Evolutionary conservation across 2,329 filamentous ascomycete species (phyloP).

Genomic region (Nectriaceae sp.): DNA sequence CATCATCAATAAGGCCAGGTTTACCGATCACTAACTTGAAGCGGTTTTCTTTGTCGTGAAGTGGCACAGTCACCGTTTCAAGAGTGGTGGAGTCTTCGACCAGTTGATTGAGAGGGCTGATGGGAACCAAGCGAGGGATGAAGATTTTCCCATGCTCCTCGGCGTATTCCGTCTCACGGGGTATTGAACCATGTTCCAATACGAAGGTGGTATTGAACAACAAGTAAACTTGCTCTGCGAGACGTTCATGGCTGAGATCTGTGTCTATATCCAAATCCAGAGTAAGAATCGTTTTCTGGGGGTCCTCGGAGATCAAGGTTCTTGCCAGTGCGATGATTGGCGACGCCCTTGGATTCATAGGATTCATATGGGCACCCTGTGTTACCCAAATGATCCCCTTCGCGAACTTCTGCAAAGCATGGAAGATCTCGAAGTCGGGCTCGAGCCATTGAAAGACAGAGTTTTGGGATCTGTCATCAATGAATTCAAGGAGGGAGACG

Average conservation of each 20-base stretch:
- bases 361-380: conserved; percentile 40
- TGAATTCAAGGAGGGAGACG: conserved; percentile 51
- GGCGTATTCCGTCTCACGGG: conserved; percentile 46
- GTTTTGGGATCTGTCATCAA: conserved; percentile 21
- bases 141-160: conserved; percentile 39
- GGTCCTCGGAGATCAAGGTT: conserved; percentile 52
- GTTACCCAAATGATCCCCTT: conserved; percentile 52
- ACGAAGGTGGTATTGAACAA: conserved; percentile 30
- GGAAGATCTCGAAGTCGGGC: conserved; percentile 42
- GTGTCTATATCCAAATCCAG: conserved; percentile 41
- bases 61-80: conserved; percentile 14
- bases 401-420: conserved; percentile 38
- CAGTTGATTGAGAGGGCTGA: conserved; percentile 43
- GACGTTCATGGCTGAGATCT: conserved; percentile 11
- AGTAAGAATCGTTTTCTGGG: conserved; percentile 42
- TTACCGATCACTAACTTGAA: conserved; percentile 28
- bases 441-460: conserved; percentile 43
- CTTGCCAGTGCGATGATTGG: conserved; percentile 49
- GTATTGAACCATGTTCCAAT: conserved; percentile 9
- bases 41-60: conserved; percentile 16
- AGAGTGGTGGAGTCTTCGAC: conserved; percentile 37
- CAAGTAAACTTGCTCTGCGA: conserved; percentile 22
- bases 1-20: conserved; percentile 28
- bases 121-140: conserved; percentile 47
- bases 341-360: conserved; percentile 37